A percentile compares a stretch with the other conserved stretches of the same genome.
phyloP scores from a whole-genome alignment of 2,329 filamentous ascomycete genomes.

The Scedosporium aurantiacum region DNA sequence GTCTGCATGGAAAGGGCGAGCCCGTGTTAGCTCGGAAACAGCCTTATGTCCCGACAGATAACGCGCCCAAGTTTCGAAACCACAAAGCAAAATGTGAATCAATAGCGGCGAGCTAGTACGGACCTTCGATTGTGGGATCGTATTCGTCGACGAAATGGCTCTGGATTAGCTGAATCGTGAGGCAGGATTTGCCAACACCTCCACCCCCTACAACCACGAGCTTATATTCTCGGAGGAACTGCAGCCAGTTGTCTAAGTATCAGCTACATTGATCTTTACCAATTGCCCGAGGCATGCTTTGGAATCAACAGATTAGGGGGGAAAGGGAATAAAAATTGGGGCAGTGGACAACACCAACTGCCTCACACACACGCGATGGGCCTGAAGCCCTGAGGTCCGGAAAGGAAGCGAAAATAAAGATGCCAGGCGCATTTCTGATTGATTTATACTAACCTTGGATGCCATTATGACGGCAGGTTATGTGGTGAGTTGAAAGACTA shows the following conservation, averaged over 20 bases:
- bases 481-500: neutral
- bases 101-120: constrained; percentile 16
- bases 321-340: neutral
- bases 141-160: constrained; percentile 99
- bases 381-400: neutral
- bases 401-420: neutral
- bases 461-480: constrained; percentile 1
- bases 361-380: neutral
- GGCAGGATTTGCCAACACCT: constrained; percentile 97
- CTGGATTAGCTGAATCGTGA: constrained; percentile 93
- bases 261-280: neutral
- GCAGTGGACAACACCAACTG: neutral
- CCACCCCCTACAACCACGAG: constrained; percentile 94
- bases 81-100: neutral
- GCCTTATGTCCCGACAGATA: too few relatives aligned
- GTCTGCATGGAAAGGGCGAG: constrained; percentile 43
- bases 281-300: too few relatives aligned
- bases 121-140: constrained; percentile 98
- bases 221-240: constrained; percentile 85
- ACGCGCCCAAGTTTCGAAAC: too few relatives aligned
- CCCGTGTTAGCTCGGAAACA: neutral
- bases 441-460: constrained; percentile 2
- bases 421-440: too few relatives aligned
- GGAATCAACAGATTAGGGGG: too few relatives aligned
- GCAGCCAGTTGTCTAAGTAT: neutral